Evolutionary conservation across 306 rosid species (phyloP).

Genomic region (Mucuna pruriens): DNA sequence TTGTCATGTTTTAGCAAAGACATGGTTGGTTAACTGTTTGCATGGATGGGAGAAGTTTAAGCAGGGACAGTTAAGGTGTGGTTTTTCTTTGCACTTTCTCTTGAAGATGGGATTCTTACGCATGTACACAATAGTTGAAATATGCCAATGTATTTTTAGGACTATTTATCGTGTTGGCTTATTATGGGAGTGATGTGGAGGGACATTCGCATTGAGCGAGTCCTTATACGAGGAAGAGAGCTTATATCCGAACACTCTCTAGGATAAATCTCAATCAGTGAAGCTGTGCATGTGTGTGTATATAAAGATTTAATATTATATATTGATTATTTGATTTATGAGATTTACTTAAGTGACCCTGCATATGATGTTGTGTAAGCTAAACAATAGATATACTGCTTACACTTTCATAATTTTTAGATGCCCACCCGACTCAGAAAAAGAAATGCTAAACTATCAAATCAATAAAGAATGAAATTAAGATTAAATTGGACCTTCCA

Average conservation of each 20-base stretch:
- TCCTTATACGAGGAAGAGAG: conserved; percentile 44
- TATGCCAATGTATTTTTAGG: neutral
- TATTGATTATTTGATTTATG: neutral
- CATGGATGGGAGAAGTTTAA: conserved; percentile 39
- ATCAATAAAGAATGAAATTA: too few species aligned
- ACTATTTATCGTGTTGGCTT: neutral
- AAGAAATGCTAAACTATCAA: too few species aligned
- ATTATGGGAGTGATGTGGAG: conserved; percentile 45
- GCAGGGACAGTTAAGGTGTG: neutral
- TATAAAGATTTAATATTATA: neutral
- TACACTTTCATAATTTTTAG: too few species aligned
- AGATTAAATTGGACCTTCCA: too few species aligned
- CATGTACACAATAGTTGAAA: neutral
- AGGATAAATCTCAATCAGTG: conserved; percentile 31
- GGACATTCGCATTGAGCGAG: conserved; percentile 49
- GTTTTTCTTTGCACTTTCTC: neutral
- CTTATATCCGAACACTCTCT: conserved; percentile 1
- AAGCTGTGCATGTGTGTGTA: neutral
- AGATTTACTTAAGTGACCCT: too few species aligned
- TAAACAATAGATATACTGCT: too few species aligned
- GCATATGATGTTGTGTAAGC: too few species aligned
- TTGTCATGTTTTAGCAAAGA: neutral
- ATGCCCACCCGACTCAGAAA: too few species aligned
- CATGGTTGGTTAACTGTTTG: conserved; percentile 19
- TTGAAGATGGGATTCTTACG: neutral